Conservation (phyloP, 2,329 filamentous ascomycete species). For the Dothistroma septosporum region DNA sequence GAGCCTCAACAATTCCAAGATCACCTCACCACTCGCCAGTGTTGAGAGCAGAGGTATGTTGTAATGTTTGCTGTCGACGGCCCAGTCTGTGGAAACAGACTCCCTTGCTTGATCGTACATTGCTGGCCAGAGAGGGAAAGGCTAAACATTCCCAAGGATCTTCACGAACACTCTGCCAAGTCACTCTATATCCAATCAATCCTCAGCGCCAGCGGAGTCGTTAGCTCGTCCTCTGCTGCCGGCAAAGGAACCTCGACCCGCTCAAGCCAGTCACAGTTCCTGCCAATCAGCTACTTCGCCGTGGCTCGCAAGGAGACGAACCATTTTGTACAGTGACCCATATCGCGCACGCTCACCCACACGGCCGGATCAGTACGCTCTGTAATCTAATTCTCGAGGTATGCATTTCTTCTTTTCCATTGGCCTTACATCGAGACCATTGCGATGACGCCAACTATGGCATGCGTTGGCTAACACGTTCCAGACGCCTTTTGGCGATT, state of each 20-base stretch:
- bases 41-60: slow-evolving; percentile 18
- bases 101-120: slow-evolving; percentile 35
- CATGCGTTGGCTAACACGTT: slow-evolving; percentile 29
- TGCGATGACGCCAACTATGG: slow-evolving; percentile 16
- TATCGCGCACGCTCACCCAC: slow-evolving; percentile 23
- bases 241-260: slow-evolving; percentile 27
- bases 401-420: slow-evolving; percentile 31
- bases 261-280: slow-evolving; percentile 35
- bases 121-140: slow-evolving; percentile 30
- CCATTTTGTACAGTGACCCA: slow-evolving; percentile 23
- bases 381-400: slow-evolving; percentile 50
- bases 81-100: slow-evolving; percentile 15
- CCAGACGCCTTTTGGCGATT: slow-evolving; percentile 36
- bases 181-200: slow-evolving; percentile 24
- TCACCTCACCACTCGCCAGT: neutral
- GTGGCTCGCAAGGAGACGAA: slow-evolving; percentile 38
- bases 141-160: slow-evolving; percentile 43
- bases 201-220: slow-evolving; percentile 45
- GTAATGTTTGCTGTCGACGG: slow-evolving; percentile 11
- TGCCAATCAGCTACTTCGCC: slow-evolving; percentile 40
- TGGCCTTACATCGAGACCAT: slow-evolving; percentile 26
- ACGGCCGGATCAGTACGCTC: slow-evolving; percentile 33
- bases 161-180: slow-evolving; percentile 36
- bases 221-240: slow-evolving; percentile 53
- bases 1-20: neutral